Evolutionary conservation across 2,329 filamentous ascomycete genomes (phyloP), one percentile per base, ranked within the genome.

Genomic region (Xylaria sp.): DNA sequence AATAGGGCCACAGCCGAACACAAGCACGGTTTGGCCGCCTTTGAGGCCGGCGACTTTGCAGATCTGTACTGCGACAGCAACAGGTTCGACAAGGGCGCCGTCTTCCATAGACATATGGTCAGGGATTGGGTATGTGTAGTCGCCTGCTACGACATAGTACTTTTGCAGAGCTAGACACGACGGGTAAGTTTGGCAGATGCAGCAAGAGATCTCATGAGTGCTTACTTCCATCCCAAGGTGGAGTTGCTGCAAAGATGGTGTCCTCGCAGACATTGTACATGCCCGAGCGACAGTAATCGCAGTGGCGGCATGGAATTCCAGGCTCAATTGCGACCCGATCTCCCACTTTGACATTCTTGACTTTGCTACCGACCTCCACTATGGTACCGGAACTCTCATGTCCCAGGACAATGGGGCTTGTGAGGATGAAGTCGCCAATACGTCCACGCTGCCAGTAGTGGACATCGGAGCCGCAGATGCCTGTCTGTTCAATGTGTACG

Each of bases 21-120:
- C 80, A 0, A 85, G 76, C 2, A 86, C 81, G 0, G 81, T 84
- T 60, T 84, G 80, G 0, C 81, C 78, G 0, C 78, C 77, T 13
- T 77, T 76, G 12, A 85, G 78, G 0, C 82, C 77, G 0, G 82
- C 83, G 0, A 80, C 76, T 60, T 81, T 82, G 68, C 75, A 80
- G 10, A 84, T 84, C 57, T 85, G 82, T 2, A 86, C 83, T 0
- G 86, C 85, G 0, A 88, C 85, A 0, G 85, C 82, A 0, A 86
- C 77, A 0, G 86, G 86, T 74, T 89, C 86, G 1, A 86, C 81
- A 9, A 88, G 75, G 0, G 86, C 86, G 1, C 83, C 86, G 31
- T 87, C 83, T 67, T 88, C 84, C 48, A 86, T 75, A 1, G 77
- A 78, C 62, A 88, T 79, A 56, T 82, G 76, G 0, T 78, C 76